A percentile compares a stretch with the other conserved stretches of the same genome.
phyloP scores from a whole-genome alignment of 305 asterid genomes.

The Andrographis paniculata region DNA sequence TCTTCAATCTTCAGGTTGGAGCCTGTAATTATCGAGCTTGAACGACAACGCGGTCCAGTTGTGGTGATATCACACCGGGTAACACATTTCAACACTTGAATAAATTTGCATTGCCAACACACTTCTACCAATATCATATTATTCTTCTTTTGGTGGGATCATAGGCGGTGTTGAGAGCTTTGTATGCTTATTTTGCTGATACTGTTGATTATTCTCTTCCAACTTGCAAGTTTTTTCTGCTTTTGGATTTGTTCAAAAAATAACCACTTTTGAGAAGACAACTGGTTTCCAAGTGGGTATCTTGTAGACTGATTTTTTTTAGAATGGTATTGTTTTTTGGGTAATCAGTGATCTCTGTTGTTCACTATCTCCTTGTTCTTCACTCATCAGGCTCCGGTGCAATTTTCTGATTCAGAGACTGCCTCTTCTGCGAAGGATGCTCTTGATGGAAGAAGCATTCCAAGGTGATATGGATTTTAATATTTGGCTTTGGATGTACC shows the following conservation, averaged over 20 bases:
- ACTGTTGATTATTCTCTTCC: slow-evolving; percentile 18
- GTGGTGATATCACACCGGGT: no score
- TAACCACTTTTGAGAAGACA: slow-evolving; percentile 97
- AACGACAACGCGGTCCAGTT: no score
- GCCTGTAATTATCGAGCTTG: no score
- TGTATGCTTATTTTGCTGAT: no score
- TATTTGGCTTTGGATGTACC: slow-evolving; percentile 53
- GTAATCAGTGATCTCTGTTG: not conserved
- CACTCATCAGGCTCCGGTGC: slow-evolving; percentile 75
- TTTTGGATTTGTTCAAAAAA: slow-evolving; percentile 93
- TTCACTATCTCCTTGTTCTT: slow-evolving; percentile 4
- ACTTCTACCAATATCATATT: no score
- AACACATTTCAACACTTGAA: no score
- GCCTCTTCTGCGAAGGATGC: slow-evolving; percentile 94
- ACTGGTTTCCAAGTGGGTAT: slow-evolving; percentile 91
- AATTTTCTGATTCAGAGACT: slow-evolving; percentile 83
- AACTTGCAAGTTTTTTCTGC: slow-evolving; percentile 85
- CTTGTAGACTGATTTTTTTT: slow-evolving; percentile 8
- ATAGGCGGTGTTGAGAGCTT: no score
- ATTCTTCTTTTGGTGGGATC: no score
- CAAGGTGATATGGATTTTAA: slow-evolving; percentile 84
- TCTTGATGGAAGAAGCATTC: slow-evolving; percentile 98
- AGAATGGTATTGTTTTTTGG: not conserved
- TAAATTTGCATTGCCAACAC: no score
- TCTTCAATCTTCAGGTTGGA: no score